A percentile compares a stretch with the other conserved stretches of the same genome.
Conservation (phyloP, 2,329 filamentous ascomycete genomes). For the Ceratocystis cubensis region DNA sequence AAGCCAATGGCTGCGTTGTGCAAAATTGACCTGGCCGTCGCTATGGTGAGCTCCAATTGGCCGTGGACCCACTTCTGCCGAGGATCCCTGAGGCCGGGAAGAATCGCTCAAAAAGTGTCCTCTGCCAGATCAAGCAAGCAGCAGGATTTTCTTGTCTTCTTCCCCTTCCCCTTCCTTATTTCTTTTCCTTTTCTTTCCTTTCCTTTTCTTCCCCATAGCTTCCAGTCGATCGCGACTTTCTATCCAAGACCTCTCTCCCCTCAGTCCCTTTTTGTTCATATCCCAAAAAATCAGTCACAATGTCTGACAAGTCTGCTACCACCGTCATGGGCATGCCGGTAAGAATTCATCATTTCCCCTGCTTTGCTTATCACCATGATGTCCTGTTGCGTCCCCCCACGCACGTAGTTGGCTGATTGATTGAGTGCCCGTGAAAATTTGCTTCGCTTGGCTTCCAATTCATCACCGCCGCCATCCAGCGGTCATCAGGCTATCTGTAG, state of each 20-base stretch:
- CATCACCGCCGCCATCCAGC: background rate
- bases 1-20: conserved; percentile 8
- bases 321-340: conserved; percentile 22
- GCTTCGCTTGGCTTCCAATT: background rate
- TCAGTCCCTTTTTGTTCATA: conserved; percentile 19
- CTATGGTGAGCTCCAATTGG: conserved; percentile 18
- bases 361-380: background rate
- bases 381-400: background rate
- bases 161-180: conserved; percentile 13
- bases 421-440: background rate
- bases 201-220: conserved; percentile 15
- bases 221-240: conserved; percentile 20
- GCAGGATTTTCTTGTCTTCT: conserved; percentile 16
- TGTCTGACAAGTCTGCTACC: conserved; percentile 21
- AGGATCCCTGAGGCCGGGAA: conserved; percentile 20
- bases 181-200: conserved; percentile 17
- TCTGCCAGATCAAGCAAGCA: conserved; percentile 12
- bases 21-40: conserved; percentile 9
- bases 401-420: background rate
- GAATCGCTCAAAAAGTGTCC: conserved; percentile 20
- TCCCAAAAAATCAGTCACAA: conserved; percentile 18
- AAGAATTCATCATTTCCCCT: conserved; percentile 10
- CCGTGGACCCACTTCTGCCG: conserved; percentile 17
- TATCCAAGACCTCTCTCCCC: conserved; percentile 21
- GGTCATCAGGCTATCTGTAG: background rate